phyloP scores from a whole-genome alignment of 1,139 yeast species.

The Pichia sp. region DNA sequence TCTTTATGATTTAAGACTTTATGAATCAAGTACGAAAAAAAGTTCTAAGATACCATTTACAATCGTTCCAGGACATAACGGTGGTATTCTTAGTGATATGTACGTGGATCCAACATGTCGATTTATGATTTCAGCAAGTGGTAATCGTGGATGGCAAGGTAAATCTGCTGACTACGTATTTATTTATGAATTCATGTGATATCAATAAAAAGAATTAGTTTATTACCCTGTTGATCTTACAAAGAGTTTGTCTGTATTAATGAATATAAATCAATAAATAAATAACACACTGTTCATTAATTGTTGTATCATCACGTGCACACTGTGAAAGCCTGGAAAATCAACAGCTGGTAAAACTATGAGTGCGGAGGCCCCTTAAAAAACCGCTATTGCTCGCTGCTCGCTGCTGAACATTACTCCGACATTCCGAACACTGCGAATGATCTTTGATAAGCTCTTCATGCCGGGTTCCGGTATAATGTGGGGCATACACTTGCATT shows the following conservation, averaged over 20 bases:
- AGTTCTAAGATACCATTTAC: constrained; percentile 45
- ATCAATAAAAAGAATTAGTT: background rate
- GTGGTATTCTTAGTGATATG: constrained; percentile 51
- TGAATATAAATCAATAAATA: too few relatives aligned
- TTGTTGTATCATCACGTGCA: too few relatives aligned
- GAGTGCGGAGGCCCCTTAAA: too few relatives aligned
- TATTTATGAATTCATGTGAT: constrained; percentile 57
- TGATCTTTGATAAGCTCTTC: too few relatives aligned
- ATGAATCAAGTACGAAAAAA: constrained; percentile 34
- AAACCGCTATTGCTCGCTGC: too few relatives aligned
- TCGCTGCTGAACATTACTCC: background rate
- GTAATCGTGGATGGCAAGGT: constrained; percentile 95
- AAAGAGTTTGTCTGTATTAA: too few relatives aligned
- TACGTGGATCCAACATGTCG: constrained; percentile 81
- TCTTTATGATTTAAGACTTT: constrained; percentile 64
- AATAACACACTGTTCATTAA: too few relatives aligned
- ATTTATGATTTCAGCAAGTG: constrained; percentile 86
- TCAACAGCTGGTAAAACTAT: too few relatives aligned
- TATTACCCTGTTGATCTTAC: too few relatives aligned
- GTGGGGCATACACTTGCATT: too few relatives aligned
- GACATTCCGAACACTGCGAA: background rate
- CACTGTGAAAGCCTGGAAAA: too few relatives aligned
- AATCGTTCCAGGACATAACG: constrained; percentile 60
- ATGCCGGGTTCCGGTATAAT: background rate
- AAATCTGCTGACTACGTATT: constrained; percentile 71